Conservation (phyloP, 495 filamentous ascomycete species). For the Aspergillus nidulans region DNA sequence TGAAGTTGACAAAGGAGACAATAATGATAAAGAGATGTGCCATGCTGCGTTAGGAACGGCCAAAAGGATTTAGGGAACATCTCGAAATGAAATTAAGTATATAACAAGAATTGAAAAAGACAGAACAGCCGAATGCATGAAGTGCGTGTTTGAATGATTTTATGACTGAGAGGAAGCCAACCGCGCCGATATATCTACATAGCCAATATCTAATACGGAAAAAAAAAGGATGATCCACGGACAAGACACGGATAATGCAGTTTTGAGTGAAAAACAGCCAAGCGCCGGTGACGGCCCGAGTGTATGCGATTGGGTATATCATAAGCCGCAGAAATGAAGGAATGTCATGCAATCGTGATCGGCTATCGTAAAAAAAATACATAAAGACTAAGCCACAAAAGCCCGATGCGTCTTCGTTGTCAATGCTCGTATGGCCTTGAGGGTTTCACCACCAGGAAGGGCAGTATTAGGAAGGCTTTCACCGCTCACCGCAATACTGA, state of each 20-base stretch:
- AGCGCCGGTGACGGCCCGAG: not conserved
- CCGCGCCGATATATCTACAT: constrained; percentile 11
- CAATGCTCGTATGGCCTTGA: constrained; percentile 12
- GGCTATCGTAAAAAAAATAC: constrained; percentile 1
- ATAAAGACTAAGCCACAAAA: constrained; percentile 8
- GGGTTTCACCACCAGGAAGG: not conserved
- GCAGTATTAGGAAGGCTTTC: not conserved
- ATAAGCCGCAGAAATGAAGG: constrained; percentile 10
- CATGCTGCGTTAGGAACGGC: too few species aligned
- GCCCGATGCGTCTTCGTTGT: constrained; percentile 21
- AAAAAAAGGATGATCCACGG: not conserved
- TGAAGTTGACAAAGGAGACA: too few species aligned
- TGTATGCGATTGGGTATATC: constrained; percentile 15
- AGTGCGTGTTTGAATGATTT: not conserved
- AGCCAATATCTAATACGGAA: not conserved
- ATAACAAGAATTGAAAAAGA: too few species aligned
- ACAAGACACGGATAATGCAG: not conserved
- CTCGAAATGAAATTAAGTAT: too few species aligned
- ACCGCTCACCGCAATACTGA: constrained; percentile 14
- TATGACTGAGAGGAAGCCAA: not conserved
- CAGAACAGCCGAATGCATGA: too few species aligned
- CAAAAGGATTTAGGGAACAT: too few species aligned
- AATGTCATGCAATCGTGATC: constrained; percentile 14
- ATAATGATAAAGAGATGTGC: too few species aligned
- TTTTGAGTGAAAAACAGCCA: not conserved